Conservation (phyloP, 208 protist genomes). For the Herpetomonas muscarum region DNA sequence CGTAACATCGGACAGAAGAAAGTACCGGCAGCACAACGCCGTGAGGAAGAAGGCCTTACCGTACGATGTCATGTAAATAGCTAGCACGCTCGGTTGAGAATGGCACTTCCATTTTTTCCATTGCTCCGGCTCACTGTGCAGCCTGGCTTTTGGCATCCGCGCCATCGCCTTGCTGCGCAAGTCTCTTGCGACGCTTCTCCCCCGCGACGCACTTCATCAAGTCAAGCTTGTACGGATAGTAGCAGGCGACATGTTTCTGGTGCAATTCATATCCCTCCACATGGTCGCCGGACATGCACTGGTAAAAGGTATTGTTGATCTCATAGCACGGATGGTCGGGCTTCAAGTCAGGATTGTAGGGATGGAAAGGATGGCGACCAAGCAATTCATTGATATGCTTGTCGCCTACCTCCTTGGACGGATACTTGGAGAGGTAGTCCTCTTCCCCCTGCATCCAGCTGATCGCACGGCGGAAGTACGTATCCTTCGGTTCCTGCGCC, state of each 20-base stretch:
- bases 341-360: constrained; percentile 73
- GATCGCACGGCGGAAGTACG: constrained; percentile 77
- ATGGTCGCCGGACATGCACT: constrained; percentile 77
- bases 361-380: constrained; percentile 81
- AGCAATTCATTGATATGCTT: constrained; percentile 88
- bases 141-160: background rate
- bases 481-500: constrained; percentile 48
- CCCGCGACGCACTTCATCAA: constrained; percentile 83
- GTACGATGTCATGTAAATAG: too few species aligned
- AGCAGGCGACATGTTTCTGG: constrained; percentile 85
- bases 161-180: constrained; percentile 9
- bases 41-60: too few species aligned
- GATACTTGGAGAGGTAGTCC: constrained; percentile 62
- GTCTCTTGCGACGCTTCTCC: constrained; percentile 51
- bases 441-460: constrained; percentile 87
- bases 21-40: too few species aligned
- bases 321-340: constrained; percentile 59
- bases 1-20: too few species aligned
- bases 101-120: too few species aligned
- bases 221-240: constrained; percentile 80
- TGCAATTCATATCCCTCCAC: constrained; percentile 78
- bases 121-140: too few species aligned
- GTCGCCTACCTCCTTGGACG: constrained; percentile 52
- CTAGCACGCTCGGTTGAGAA: too few species aligned
- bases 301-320: constrained; percentile 58